phyloP scores from a whole-genome alignment of 768 basidiomycete species.

The Exidia glandulosa region DNA sequence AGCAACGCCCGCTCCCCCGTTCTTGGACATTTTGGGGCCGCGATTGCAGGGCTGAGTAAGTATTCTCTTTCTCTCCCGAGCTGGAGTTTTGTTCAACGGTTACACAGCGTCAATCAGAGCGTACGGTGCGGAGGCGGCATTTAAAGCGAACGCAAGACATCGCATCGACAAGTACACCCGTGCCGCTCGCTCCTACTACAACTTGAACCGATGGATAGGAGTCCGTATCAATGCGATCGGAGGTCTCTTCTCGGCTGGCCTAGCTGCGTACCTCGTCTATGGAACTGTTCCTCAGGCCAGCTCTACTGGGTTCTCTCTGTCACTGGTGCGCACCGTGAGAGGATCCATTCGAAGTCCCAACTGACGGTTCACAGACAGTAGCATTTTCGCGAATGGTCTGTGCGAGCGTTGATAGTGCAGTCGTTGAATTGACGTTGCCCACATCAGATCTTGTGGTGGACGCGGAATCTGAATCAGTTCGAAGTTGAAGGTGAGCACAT shows the following conservation, averaged over 20 bases:
- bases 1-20: slow-evolving; percentile 28
- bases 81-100: neutral
- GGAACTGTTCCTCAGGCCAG: slow-evolving; percentile 27
- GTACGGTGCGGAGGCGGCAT: slow-evolving; percentile 26
- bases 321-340: slow-evolving; percentile 20
- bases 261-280: slow-evolving; percentile 38
- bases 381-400: slow-evolving; percentile 35
- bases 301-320: slow-evolving; percentile 28
- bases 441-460: slow-evolving; percentile 27
- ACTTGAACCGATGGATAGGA: slow-evolving; percentile 14
- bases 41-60: slow-evolving; percentile 11
- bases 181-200: slow-evolving; percentile 18
- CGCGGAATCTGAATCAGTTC: slow-evolving; percentile 32
- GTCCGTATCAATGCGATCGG: slow-evolving; percentile 32
- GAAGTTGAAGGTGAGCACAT: slow-evolving; percentile 28
- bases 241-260: slow-evolving; percentile 24
- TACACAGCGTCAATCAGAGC: slow-evolving; percentile 27
- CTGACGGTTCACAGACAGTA: slow-evolving; percentile 16
- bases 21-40: slow-evolving; percentile 9
- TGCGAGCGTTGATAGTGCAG: neutral
- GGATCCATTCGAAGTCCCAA: neutral
- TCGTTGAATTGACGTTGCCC: neutral
- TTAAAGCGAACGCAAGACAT: slow-evolving; percentile 16
- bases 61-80: neutral
- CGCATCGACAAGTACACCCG: slow-evolving; percentile 25